Evolutionary conservation across 2,329 filamentous ascomycete species (phyloP).

Genomic region (Colletotrichum sp.): DNA sequence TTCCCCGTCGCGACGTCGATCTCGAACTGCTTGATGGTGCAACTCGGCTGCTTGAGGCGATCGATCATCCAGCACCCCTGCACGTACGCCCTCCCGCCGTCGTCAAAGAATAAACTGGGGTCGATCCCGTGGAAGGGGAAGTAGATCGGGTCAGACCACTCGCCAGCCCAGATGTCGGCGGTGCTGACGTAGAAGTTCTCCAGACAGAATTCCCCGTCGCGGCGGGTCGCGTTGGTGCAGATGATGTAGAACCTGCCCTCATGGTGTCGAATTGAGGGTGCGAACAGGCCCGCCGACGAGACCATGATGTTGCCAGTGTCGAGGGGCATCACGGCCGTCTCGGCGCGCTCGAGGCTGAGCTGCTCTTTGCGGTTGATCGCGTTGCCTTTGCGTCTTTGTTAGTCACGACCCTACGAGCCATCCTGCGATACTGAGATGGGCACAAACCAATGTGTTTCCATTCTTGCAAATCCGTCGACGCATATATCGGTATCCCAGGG

Average conservation of each 20-base stretch:
- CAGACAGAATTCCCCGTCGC: neutral
- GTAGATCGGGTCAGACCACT: constrained; percentile 34
- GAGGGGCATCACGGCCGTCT: neutral
- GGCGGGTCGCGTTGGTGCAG: constrained; percentile 26
- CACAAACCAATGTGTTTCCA: constrained; percentile 32
- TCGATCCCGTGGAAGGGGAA: constrained; percentile 49
- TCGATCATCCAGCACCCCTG: constrained; percentile 23
- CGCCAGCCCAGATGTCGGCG: constrained; percentile 25
- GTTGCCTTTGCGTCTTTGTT: neutral
- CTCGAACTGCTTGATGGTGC: constrained; percentile 23
- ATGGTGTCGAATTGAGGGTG: constrained; percentile 27
- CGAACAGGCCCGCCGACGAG: constrained; percentile 23
- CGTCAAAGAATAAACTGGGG: constrained; percentile 51
- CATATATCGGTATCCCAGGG: constrained; percentile 52
- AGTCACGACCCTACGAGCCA: neutral
- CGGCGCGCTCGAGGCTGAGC: neutral
- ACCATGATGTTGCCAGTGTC: neutral
- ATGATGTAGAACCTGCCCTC: constrained; percentile 29
- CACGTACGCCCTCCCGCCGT: constrained; percentile 39
- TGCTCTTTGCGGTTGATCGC: constrained; percentile 3
- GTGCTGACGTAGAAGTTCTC: constrained; percentile 28
- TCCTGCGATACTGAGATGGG: rapidly evolving
- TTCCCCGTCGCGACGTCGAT: constrained; percentile 26
- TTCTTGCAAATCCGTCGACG: constrained; percentile 34
- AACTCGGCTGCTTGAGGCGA: neutral